A percentile compares a stretch with the other conserved stretches of the same genome.
Evolutionary conservation across 768 basidiomycete genomes (phyloP).

Genomic region (Naganishia vaughanmartiniae): DNA sequence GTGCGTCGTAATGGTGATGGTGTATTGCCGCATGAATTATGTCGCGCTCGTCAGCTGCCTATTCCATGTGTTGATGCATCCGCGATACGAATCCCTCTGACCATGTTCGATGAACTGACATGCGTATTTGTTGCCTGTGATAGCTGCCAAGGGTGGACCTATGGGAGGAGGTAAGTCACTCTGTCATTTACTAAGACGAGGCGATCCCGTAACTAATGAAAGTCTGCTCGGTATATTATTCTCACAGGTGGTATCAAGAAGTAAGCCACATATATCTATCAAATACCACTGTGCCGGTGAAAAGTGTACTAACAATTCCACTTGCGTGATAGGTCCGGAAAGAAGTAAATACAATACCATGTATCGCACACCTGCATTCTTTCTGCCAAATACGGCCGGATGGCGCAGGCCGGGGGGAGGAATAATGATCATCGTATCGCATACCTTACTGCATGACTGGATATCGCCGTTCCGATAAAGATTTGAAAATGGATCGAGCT

Average conservation of each 20-base stretch:
- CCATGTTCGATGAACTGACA: too few species aligned
- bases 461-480: not conserved
- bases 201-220: not conserved
- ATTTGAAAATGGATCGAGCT: not conserved
- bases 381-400: too few species aligned
- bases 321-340: constrained; percentile 9
- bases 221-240: not conserved
- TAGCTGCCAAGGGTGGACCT: constrained; percentile 23
- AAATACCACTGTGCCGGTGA: not conserved
- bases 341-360: not conserved
- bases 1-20: too few species aligned
- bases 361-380: not conserved
- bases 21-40: too few species aligned
- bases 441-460: not conserved
- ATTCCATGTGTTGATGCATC: not conserved
- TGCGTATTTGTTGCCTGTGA: not conserved
- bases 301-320: not conserved
- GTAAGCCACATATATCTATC: not conserved
- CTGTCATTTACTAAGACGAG: constrained; percentile 24
- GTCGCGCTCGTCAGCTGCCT: too few species aligned
- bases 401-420: too few species aligned
- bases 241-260: constrained; percentile 20
- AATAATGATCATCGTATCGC: not conserved
- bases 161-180: constrained; percentile 28
- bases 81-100: too few species aligned